Base-by-base conservation (phyloP, 1,139 yeast genomes). In the Nakaseomyces sp. region DNA sequence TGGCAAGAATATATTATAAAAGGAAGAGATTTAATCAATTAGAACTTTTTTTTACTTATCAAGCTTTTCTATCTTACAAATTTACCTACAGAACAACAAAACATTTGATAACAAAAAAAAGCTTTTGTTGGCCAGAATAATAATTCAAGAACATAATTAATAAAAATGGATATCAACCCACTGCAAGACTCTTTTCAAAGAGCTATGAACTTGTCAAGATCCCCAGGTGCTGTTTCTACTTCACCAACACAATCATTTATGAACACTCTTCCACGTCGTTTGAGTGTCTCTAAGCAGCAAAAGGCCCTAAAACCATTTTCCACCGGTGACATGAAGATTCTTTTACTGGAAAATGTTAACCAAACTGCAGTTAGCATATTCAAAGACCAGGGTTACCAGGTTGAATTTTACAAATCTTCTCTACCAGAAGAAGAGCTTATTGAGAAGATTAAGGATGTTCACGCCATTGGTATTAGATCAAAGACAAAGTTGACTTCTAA, bases 401-500 rank as follows among this genome's bases (percentile, higher is more conserved):
- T 93, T 42, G 98, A 91, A 65, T 87, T 85, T 68, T 79, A 82
- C 73, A 91, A 88, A 71, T 72, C 91, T 45, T 85, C 96, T 10
- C 71, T 91, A 55, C 83, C 88, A 33, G 97, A 91, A 68, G 96
- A 81, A 10, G 96, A 89, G 68, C 77, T 91, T 65, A 86, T 93
- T 61, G 96, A 87, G 70, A 91, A 88, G 68, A 91, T 91, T 66
- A 76, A 77, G 64, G 88, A 84, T 55, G 96, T 88, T 42, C 97
- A 91, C 64, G 98, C 96, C 50, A 80, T 91, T 63, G 98, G 99
- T 69, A 89, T 91, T 61, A 85, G 99, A 72, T 89, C 97, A 49
- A 91, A 93, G 72, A 91, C 98, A 45, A 84, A 81, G 66, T 74
- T 91, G 60, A 86, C 91, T 32, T 82, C 77, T 56, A 80, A 78